Conservation (phyloP, 345 rosid genomes). For the Corchorus capsularis region DNA sequence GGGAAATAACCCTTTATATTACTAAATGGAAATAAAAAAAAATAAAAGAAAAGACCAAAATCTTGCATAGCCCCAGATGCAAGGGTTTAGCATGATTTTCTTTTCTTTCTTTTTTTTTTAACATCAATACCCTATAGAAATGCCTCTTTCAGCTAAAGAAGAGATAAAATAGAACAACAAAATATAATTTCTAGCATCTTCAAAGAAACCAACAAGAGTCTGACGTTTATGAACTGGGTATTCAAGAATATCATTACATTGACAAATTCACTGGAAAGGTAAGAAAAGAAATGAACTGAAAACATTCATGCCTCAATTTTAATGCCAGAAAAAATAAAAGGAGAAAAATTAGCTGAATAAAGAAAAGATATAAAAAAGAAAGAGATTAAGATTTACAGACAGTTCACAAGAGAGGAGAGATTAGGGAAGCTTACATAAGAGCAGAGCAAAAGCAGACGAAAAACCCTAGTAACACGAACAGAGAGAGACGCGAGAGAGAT, state of each 20-base stretch:
- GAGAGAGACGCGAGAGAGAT: not conserved
- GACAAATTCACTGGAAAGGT: not conserved
- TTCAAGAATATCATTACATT: not conserved
- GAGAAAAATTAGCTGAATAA: not conserved
- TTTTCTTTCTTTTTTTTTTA: not conserved
- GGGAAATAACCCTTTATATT: not conserved
- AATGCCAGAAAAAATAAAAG: not conserved
- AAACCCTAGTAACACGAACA: constrained; percentile 11
- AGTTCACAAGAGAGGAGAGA: not conserved
- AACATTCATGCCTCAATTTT: not conserved
- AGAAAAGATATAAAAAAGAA: not conserved
- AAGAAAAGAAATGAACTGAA: not conserved
- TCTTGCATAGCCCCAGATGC: not conserved
- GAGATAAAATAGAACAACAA: not conserved
- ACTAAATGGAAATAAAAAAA: not conserved
- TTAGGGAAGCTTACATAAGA: not conserved
- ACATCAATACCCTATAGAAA: not conserved
- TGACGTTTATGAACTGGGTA: not conserved
- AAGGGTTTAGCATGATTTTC: not conserved
- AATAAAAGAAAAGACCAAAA: not conserved
- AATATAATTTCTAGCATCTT: not conserved
- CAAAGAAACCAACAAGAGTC: not conserved
- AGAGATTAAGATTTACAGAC: not conserved
- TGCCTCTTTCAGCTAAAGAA: not conserved
- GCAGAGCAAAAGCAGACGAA: constrained; percentile 9